Conservation (phyloP, 2,329 filamentous ascomycete species). For the Aspergillus sergii region DNA sequence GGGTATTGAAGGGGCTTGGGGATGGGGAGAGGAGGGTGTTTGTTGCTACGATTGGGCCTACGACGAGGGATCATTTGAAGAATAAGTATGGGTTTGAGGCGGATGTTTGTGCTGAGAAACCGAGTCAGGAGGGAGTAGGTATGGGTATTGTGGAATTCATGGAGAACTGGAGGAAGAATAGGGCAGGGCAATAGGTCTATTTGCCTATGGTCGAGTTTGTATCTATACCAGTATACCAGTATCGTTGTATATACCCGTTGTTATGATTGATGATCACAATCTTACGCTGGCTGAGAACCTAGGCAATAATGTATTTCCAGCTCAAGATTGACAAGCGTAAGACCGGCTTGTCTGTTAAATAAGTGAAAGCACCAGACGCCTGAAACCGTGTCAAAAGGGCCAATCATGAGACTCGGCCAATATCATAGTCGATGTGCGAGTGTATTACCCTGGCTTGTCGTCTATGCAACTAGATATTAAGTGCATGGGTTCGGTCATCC, state of each 20-base stretch:
- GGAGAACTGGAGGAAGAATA: slow-evolving; percentile 8
- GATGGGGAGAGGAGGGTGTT: slow-evolving; percentile 42
- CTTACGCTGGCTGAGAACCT: neutral
- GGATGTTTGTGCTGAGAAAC: slow-evolving; percentile 71
- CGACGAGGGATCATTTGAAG: slow-evolving; percentile 74
- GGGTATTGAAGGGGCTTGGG: slow-evolving; percentile 43
- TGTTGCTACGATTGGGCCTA: slow-evolving; percentile 90
- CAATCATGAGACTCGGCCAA: slow-evolving; percentile 4
- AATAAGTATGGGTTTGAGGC: slow-evolving; percentile 46
- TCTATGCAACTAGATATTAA: slow-evolving; percentile 23
- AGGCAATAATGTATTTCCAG: neutral
- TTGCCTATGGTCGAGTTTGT: neutral
- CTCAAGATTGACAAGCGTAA: slow-evolving; percentile 1
- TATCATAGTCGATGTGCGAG: slow-evolving; percentile 10
- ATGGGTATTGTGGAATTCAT: slow-evolving; percentile 64
- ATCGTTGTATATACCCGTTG: slow-evolving; percentile 10
- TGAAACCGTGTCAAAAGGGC: slow-evolving; percentile 6
- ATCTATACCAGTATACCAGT: neutral
- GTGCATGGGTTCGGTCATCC: slow-evolving; percentile 15
- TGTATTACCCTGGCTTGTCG: slow-evolving; percentile 15
- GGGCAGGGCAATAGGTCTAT: neutral
- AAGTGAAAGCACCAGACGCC: slow-evolving; percentile 8
- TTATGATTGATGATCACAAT: neutral
- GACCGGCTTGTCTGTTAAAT: neutral
- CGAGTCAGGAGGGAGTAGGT: slow-evolving; percentile 78